Evolutionary conservation across 1,284 basidiomycete species (phyloP).

Genomic region (Malassezia cuniculi): DNA sequence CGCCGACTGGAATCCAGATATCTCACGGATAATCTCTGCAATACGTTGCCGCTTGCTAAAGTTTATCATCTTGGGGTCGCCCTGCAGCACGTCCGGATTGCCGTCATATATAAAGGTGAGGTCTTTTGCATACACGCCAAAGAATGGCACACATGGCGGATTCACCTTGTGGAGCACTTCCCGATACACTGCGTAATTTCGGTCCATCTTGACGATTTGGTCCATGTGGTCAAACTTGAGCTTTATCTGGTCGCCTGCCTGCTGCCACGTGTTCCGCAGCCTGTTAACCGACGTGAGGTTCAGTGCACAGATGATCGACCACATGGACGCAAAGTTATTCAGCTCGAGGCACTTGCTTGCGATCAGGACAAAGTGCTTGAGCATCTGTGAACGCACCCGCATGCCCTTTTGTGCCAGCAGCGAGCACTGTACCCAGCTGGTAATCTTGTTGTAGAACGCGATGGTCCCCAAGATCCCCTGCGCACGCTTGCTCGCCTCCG

Average conservation of each 20-base stretch:
- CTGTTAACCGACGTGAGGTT: slow-evolving; percentile 87
- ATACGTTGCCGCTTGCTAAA: slow-evolving; percentile 88
- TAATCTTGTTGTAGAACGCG: slow-evolving; percentile 48
- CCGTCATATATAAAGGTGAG: slow-evolving; percentile 96
- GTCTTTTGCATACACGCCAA: slow-evolving; percentile 90
- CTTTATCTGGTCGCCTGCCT: slow-evolving; percentile 54
- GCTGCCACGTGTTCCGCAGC: slow-evolving; percentile 88
- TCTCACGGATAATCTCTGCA: slow-evolving; percentile 87
- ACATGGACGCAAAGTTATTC: slow-evolving; percentile 91
- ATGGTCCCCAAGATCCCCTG: slow-evolving; percentile 74
- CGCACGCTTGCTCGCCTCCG: slow-evolving; percentile 47
- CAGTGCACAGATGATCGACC: slow-evolving; percentile 84
- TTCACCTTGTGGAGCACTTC: slow-evolving; percentile 69
- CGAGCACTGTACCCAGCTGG: slow-evolving; percentile 85
- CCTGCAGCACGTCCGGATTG: slow-evolving; percentile 67
- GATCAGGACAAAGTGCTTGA: slow-evolving; percentile 84
- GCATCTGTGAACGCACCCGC: slow-evolving; percentile 62
- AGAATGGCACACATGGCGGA: slow-evolving; percentile 93
- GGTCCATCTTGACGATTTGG: slow-evolving; percentile 69
- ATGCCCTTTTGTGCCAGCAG: slow-evolving; percentile 75
- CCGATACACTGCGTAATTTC: slow-evolving; percentile 87
- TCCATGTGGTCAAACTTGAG: slow-evolving; percentile 56
- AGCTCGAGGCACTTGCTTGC: slow-evolving; percentile 76
- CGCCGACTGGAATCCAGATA: slow-evolving; percentile 83
- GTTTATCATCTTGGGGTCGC: slow-evolving; percentile 62